Base-by-base conservation (phyloP, 345 rosid genomes). In the Nasturtium officinale region DNA sequence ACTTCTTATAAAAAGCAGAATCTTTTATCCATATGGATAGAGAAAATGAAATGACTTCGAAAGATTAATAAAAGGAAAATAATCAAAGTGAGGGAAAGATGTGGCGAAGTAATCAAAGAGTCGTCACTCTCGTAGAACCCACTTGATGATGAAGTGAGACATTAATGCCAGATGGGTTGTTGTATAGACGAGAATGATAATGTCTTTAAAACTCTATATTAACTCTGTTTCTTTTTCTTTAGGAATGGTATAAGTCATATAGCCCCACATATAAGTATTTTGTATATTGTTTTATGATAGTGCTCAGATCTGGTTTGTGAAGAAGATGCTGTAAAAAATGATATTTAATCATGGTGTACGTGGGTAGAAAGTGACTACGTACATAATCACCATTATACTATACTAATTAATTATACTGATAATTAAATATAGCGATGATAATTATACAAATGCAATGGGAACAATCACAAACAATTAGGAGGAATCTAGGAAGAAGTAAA, bases 401-500 rank as follows among this genome's bases (percentile, higher is more conserved):
- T 0, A 9, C 12, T 23, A 1, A 23, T 17, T 23, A 1, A 23
- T 17, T 69, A 13, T 15, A 21, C 12, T 37, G 13, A 3, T 33
- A 33, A 29, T 42, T 35, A 54, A 72, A 61, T 54, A 37, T 18
- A 46, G 43, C 5, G 43, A 30, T 40, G 9, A 10, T 42, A 46
- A 52, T 62, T 15, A 42, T 65, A 38, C 21, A 46, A 62, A 43
- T 76, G 58, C 48, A 64, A 71, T 65, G 66, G 67, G 72, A 71
- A 77, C 75, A 71, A 71, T 71, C 76, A 77, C 76, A 71, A 69
- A 58, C 80, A 65, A 77, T 70, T 37, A 77, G 72, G 77, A 65
- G 77, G 80, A 71, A 77, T 77, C 80, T 77, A 3, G 76, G 72
- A 52, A 71, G 46, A 66, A 73, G 67, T 32, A 69, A 73, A 62